These are phyloP conservation scores for Apiotrichum domesticum DNA, from an alignment of 1,284 basidiomycete species.

Conservation along the genomic window DNA sequence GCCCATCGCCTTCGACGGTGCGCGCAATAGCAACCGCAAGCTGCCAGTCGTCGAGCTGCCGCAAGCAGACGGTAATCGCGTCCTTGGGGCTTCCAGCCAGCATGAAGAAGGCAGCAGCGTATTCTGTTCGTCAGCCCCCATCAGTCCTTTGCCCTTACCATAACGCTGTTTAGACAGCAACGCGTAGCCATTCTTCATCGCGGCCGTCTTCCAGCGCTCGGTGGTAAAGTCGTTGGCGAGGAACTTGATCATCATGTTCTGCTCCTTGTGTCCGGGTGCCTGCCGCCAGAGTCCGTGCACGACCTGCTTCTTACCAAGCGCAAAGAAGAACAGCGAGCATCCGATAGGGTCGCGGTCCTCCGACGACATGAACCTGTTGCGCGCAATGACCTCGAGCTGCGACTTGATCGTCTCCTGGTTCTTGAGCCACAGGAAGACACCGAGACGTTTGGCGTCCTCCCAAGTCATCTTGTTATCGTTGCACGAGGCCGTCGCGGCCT, in stretches of 20 bases:
- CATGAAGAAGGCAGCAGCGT: constrained; percentile 96
- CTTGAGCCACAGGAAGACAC: constrained; percentile 81
- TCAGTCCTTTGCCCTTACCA: constrained; percentile 52
- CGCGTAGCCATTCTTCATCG: constrained; percentile 93
- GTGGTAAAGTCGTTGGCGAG: constrained; percentile 82
- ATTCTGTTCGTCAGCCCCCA: constrained; percentile 54
- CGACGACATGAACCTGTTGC: constrained; percentile 82
- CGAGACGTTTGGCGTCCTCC: constrained; percentile 76
- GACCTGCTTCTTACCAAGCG: constrained; percentile 82
- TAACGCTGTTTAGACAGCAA: constrained; percentile 86
- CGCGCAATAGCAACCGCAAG: constrained; percentile 81
- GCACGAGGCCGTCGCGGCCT: constrained; percentile 64
- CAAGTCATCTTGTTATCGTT: constrained; percentile 72
- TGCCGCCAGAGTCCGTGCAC: constrained; percentile 95
- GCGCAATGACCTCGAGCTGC: constrained; percentile 82
- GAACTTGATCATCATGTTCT: constrained; percentile 84
- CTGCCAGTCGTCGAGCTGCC: constrained; percentile 81
- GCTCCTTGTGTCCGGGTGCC: constrained; percentile 88
- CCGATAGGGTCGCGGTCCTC: constrained; percentile 80
- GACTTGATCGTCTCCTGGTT: constrained; percentile 68
- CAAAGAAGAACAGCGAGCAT: constrained; percentile 91
- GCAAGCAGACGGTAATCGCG: constrained; percentile 84
- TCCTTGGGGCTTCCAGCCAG: constrained; percentile 83
- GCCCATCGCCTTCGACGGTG: constrained; percentile 73
- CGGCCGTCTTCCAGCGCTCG: constrained; percentile 83